Percentiles rank a stretch among this genome's conserved stretches.
phyloP scores from a whole-genome alignment of 1,284 basidiomycete genomes.

The Singerocomus inundabilis region DNA sequence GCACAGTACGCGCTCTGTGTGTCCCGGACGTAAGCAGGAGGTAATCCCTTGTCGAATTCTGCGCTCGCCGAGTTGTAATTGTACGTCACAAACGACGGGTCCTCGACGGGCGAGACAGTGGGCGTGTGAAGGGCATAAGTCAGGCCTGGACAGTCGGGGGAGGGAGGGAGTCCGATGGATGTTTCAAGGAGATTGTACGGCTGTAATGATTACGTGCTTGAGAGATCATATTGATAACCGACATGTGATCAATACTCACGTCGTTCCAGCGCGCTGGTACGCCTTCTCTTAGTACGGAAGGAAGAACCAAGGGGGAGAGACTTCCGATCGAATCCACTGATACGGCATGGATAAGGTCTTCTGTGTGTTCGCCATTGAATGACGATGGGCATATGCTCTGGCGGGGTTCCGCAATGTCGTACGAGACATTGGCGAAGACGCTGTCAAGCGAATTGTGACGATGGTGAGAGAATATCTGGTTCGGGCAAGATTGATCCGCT shows the following conservation, averaged over 20 bases:
- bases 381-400: constrained; percentile 11
- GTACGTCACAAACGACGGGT: constrained; percentile 24
- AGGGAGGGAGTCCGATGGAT: constrained; percentile 30
- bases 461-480: constrained; percentile 11
- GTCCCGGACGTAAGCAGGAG: constrained; percentile 17
- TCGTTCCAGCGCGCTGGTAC: constrained; percentile 36
- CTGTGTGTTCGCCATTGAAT: constrained; percentile 18
- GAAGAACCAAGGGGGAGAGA: constrained; percentile 33
- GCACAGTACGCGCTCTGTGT: constrained; percentile 19
- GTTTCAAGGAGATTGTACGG: constrained; percentile 36
- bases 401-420: constrained; percentile 29
- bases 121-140: constrained; percentile 26
- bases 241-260: constrained; percentile 25
- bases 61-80: constrained; percentile 11
- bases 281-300: constrained; percentile 30
- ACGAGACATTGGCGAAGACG: constrained; percentile 32
- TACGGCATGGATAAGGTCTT: constrained; percentile 23
- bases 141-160: constrained; percentile 25
- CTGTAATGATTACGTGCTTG: constrained; percentile 28
- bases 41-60: constrained; percentile 20
- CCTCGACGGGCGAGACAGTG: constrained; percentile 26
- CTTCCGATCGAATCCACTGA: constrained; percentile 24
- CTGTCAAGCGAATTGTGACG: constrained; percentile 28
- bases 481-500: constrained; percentile 30
- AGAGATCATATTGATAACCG: constrained; percentile 10